Percentiles rank a stretch among this genome's conserved stretches.
Conservation (phyloP, 2,329 filamentous ascomycete species). For the Fusarium cyanostomum region DNA sequence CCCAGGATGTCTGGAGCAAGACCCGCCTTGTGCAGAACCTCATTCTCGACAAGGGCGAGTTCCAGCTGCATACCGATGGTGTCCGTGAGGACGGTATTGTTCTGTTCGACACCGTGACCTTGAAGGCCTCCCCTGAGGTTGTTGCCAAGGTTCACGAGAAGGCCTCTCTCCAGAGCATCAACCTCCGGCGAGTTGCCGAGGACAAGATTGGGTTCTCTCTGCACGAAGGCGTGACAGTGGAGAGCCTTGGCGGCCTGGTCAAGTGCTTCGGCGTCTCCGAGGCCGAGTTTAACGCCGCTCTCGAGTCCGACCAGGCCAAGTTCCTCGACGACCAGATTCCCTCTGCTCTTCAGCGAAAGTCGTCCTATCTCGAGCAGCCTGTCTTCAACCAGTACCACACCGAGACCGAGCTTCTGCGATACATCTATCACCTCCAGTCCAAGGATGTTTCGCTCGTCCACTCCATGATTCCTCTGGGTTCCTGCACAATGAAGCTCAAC, state of each 20-base stretch:
- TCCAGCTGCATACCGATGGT: constrained; percentile 67
- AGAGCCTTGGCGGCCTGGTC: constrained; percentile 38
- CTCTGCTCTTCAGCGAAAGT: constrained; percentile 73
- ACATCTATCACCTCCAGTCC: constrained; percentile 91
- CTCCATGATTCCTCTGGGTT: constrained; percentile 97
- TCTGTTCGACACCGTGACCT: constrained; percentile 83
- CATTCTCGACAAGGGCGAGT: constrained; percentile 61
- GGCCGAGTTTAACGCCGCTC: constrained; percentile 37
- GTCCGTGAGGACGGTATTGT: constrained; percentile 65
- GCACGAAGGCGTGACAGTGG: constrained; percentile 41
- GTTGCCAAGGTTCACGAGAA: constrained; percentile 39
- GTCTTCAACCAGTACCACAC: constrained; percentile 97
- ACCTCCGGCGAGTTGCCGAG: constrained; percentile 44
- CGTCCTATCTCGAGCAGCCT: constrained; percentile 82
- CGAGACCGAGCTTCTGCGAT: constrained; percentile 91
- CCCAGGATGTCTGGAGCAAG: constrained; percentile 76
- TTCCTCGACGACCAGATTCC: constrained; percentile 58
- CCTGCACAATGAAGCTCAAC: constrained; percentile 98
- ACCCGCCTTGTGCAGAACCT: constrained; percentile 70
- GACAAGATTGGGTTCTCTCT: constrained; percentile 47
- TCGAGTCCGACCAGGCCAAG: constrained; percentile 47
- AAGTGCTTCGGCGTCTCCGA: constrained; percentile 41
- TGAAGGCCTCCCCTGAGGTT: constrained; percentile 57
- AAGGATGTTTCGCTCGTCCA: constrained; percentile 94
- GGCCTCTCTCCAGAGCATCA: constrained; percentile 34